Conservation (phyloP, 176 grass and related monocot species). For the Ananas comosus region DNA sequence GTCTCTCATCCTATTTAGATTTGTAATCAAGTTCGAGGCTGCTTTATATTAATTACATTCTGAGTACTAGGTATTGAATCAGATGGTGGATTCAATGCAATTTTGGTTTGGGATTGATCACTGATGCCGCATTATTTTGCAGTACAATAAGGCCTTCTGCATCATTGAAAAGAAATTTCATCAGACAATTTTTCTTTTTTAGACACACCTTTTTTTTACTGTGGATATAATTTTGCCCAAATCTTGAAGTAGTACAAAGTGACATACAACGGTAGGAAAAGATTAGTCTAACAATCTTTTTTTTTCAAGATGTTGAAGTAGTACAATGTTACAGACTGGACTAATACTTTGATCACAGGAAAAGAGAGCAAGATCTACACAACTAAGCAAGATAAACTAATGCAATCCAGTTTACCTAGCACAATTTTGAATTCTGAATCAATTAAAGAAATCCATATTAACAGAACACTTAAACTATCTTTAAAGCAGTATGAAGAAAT, state of each 20-base stretch:
- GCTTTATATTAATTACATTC: neutral
- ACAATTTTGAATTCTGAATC: too few species aligned
- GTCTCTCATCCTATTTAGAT: constrained; percentile 23
- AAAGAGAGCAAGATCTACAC: too few species aligned
- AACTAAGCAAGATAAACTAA: too few species aligned
- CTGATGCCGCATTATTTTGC: neutral
- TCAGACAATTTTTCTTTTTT: too few species aligned
- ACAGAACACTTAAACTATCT: neutral
- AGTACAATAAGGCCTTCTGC: neutral
- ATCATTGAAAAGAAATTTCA: constrained; percentile 16
- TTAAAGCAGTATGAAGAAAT: neutral
- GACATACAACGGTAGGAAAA: too few species aligned
- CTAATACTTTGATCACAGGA: too few species aligned
- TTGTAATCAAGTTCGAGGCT: constrained; percentile 20
- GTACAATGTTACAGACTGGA: neutral
- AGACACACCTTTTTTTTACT: too few species aligned
- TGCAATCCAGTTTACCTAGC: too few species aligned
- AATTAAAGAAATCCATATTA: too few species aligned
- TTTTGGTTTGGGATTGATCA: neutral
- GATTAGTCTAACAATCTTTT: constrained; percentile 13
- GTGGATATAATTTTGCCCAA: too few species aligned
- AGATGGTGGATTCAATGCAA: constrained; percentile 5
- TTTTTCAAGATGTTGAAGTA: neutral
- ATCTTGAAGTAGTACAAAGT: too few species aligned
- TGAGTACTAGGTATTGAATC: neutral